phyloP scores from a whole-genome alignment of 768 basidiomycete genomes.

The Trametes cinnabarina region DNA sequence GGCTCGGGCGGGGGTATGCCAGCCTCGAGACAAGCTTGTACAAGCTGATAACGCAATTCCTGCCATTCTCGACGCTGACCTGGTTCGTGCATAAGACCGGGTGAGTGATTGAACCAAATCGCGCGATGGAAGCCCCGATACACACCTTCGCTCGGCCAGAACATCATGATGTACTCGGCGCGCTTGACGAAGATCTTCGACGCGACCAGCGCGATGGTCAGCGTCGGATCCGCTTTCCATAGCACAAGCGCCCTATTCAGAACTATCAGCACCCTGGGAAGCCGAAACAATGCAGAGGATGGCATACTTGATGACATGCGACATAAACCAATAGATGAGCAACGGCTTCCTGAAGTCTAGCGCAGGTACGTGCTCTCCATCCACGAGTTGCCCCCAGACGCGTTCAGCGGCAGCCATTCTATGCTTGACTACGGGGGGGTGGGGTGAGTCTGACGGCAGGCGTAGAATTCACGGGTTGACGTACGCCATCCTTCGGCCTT shows the following conservation, averaged over 20 bases:
- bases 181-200: conserved; percentile 56
- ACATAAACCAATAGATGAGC: conserved; percentile 75
- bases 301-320: conserved; percentile 56
- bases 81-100: conserved; percentile 21
- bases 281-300: neutral
- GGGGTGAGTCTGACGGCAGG: neutral
- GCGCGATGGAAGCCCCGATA: neutral
- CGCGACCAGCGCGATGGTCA: conserved; percentile 60
- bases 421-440: neutral
- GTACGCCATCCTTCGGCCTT: conserved; percentile 31
- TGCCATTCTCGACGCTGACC: conserved; percentile 53
- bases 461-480: neutral
- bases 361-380: neutral
- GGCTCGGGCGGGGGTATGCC: conserved; percentile 34
- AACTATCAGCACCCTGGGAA: neutral
- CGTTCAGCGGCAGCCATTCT: conserved; percentile 9
- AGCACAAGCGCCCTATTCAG: conserved; percentile 49
- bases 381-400: conserved; percentile 1
- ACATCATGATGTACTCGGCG: conserved; percentile 55
- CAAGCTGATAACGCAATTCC: conserved; percentile 44
- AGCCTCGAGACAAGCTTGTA: conserved; percentile 45
- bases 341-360: conserved; percentile 49
- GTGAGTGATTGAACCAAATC: neutral
- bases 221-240: conserved; percentile 58
- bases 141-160: conserved; percentile 66